phyloP scores from a whole-genome alignment of 768 basidiomycete genomes.

The Pisolithus sp. region DNA sequence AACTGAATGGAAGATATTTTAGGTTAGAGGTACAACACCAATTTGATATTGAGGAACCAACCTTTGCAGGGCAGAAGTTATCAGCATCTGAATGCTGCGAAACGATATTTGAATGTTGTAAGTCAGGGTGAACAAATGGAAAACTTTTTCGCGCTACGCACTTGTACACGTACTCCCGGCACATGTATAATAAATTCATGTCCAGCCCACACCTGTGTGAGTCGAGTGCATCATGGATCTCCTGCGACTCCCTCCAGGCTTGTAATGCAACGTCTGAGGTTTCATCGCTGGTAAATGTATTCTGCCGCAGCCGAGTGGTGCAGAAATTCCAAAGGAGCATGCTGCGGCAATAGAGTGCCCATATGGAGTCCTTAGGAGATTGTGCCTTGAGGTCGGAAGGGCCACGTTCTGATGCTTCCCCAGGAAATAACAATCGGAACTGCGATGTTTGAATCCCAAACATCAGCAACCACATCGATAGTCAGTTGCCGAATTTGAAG shows the following conservation, averaged over 20 bases:
- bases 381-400: constrained; percentile 37
- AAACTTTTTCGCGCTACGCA: constrained; percentile 31
- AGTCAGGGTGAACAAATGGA: constrained; percentile 4
- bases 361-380: constrained; percentile 70
- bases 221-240: constrained; percentile 61
- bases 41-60: constrained; percentile 29
- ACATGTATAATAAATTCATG: constrained; percentile 57
- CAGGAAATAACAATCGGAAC: constrained; percentile 60
- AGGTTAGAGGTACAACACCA: constrained; percentile 1
- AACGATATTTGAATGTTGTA: constrained; percentile 8
- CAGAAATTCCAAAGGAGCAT: constrained; percentile 79
- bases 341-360: constrained; percentile 77
- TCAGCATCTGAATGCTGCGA: constrained; percentile 56
- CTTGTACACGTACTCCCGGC: constrained; percentile 71
- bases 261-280: constrained; percentile 54
- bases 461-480: constrained; percentile 3
- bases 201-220: constrained; percentile 68
- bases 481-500: constrained; percentile 1
- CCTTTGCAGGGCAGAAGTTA: constrained; percentile 60
- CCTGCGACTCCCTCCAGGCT: constrained; percentile 59
- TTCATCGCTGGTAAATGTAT: constrained; percentile 40
- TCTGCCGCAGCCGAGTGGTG: constrained; percentile 41
- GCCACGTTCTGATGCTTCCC: constrained; percentile 54
- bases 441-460: not conserved
- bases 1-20: constrained; percentile 26